Conservation (phyloP, 2,329 filamentous ascomycete species). For the Diaporthe australafricana region DNA sequence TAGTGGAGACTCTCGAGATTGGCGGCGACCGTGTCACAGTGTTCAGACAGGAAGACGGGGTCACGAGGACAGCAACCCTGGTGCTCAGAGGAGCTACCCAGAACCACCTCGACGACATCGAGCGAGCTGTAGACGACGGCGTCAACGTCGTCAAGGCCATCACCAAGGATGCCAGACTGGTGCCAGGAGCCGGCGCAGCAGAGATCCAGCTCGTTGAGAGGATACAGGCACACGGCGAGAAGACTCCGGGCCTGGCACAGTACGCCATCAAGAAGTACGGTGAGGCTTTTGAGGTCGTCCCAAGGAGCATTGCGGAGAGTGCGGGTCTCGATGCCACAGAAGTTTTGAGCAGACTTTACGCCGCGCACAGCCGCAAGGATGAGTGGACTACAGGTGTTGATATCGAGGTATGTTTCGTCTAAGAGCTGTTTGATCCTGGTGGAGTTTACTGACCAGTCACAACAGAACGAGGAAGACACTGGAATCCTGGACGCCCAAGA, state of each 20-base stretch:
- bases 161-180: constrained; percentile 89
- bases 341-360: constrained; percentile 90
- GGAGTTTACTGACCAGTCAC: constrained; percentile 41
- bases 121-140: constrained; percentile 96
- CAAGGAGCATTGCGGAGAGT: constrained; percentile 92
- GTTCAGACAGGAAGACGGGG: constrained; percentile 95
- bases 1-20: constrained; percentile 98
- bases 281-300: constrained; percentile 97
- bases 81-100: constrained; percentile 96
- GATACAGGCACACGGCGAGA: constrained; percentile 90
- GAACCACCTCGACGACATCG: constrained; percentile 97
- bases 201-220: constrained; percentile 95
- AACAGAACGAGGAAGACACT: constrained; percentile 77
- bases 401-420: constrained; percentile 72
- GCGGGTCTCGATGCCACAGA: constrained; percentile 98
- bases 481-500: constrained; percentile 89
- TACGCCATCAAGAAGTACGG: constrained; percentile 98
- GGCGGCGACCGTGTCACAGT: constrained; percentile 98
- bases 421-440: not conserved
- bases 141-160: constrained; percentile 99
- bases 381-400: constrained; percentile 94
- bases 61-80: constrained; percentile 91
- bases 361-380: constrained; percentile 89
- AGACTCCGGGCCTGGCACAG: constrained; percentile 91
- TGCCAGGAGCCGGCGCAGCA: constrained; percentile 93